These are phyloP conservation scores for Smittium mucronatum DNA, from an alignment of 371 early-diverging fungal species.

Conservation along the genomic window DNA sequence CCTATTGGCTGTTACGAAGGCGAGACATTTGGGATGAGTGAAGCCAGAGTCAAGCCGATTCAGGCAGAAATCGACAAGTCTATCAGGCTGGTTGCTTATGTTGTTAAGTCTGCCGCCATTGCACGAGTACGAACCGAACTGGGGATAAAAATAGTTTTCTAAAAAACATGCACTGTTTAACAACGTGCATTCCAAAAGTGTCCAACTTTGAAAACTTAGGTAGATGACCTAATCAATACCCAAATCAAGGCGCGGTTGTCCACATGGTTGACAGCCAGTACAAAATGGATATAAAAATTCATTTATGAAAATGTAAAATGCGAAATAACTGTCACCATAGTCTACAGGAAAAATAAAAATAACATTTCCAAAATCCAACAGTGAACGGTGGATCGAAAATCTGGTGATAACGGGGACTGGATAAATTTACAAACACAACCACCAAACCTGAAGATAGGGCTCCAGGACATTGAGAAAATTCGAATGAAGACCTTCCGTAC, in stretches of 20 bases:
- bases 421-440: neutral
- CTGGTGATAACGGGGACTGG: neutral
- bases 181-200: neutral
- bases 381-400: neutral
- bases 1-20: constrained; percentile 2
- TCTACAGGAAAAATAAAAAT: neutral
- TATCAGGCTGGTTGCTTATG: neutral
- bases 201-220: neutral
- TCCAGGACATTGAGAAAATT: neutral
- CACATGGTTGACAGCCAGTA: neutral
- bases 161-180: neutral
- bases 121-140: neutral
- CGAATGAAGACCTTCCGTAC: neutral
- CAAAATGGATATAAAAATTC: neutral
- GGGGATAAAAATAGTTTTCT: neutral
- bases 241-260: neutral
- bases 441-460: neutral
- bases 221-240: neutral
- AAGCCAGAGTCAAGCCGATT: neutral
- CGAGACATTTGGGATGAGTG: constrained; percentile 4
- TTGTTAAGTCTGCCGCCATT: neutral
- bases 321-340: neutral
- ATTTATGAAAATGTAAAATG: neutral
- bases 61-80: neutral
- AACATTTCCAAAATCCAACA: neutral